Evolutionary conservation across 2,329 filamentous ascomycete species (phyloP).

Genomic region (Alternaria alternata): DNA sequence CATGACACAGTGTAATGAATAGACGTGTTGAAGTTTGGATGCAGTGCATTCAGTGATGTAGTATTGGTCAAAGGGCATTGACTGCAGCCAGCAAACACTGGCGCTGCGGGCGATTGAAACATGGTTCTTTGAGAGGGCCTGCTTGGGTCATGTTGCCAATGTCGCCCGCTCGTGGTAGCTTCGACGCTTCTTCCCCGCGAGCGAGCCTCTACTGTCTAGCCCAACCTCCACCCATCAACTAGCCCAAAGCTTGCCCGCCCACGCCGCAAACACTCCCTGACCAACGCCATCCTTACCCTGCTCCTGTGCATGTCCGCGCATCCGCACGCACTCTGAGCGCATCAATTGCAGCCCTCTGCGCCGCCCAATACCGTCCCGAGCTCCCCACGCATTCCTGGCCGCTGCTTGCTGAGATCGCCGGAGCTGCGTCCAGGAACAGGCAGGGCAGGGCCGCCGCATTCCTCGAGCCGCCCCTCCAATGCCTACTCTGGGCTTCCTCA

Average conservation of each 20-base stretch:
- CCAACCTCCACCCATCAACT: constrained; percentile 17
- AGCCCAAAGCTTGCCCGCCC: constrained; percentile 10
- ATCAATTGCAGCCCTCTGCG: constrained; percentile 14
- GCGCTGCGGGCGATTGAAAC: constrained; percentile 6
- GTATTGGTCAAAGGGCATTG: not conserved
- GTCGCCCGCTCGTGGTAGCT: constrained; percentile 1
- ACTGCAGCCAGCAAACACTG: not conserved
- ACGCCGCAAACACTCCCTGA: constrained; percentile 11
- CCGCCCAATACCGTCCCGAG: not conserved
- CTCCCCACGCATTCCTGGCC: constrained; percentile 8
- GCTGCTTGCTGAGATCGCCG: constrained; percentile 14
- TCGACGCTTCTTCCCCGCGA: constrained; percentile 18
- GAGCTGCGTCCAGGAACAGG: constrained; percentile 17
- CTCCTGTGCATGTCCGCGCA: constrained; percentile 7
- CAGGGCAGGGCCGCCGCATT: constrained; percentile 32
- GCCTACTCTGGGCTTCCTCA: constrained; percentile 95
- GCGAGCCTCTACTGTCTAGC: constrained; percentile 13
- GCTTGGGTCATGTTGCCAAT: constrained; percentile 4
- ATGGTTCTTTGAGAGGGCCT: constrained; percentile 7
- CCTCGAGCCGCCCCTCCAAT: constrained; percentile 61
- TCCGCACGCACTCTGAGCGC: constrained; percentile 7
- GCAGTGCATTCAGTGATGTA: not conserved
- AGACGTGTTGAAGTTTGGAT: not conserved
- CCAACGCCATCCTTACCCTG: constrained; percentile 2
- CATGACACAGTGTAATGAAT: not conserved